These are phyloP conservation scores for Paramecium sonneborni DNA, from an alignment of 73 alveolate species.

Conservation along the genomic window DNA sequence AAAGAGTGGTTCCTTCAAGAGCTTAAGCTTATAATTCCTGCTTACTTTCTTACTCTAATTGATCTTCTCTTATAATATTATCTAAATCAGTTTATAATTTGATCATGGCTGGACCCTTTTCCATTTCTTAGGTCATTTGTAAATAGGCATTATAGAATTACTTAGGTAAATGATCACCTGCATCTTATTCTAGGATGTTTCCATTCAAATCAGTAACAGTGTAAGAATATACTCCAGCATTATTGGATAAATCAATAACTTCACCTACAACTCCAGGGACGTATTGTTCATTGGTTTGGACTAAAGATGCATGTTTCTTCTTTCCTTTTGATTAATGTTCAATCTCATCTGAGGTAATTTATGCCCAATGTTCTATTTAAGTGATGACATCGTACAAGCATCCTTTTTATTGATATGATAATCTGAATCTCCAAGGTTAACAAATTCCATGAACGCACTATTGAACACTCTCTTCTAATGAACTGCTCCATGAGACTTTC, in stretches of 20 bases:
- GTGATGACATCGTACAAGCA: neutral
- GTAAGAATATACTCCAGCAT: constrained; percentile 31
- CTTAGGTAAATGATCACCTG: constrained; percentile 12
- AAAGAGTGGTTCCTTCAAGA: constrained; percentile 30
- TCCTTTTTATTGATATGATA: neutral
- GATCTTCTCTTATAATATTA: constrained; percentile 41
- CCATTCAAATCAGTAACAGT: constrained; percentile 12
- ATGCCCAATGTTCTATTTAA: constrained; percentile 44
- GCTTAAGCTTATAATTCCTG: neutral
- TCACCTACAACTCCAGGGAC: constrained; percentile 7
- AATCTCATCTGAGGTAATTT: neutral
- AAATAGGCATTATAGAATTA: neutral
- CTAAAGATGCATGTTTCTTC: neutral
- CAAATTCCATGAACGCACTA: constrained; percentile 30
- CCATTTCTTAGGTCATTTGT: constrained; percentile 10
- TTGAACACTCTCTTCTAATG: constrained; percentile 24
- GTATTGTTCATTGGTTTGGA: neutral
- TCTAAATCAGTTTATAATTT: constrained; percentile 43
- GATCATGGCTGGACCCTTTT: constrained; percentile 22
- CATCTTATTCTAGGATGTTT: neutral
- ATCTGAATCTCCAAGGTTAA: constrained; percentile 26
- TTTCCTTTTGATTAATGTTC: neutral
- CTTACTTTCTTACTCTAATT: neutral
- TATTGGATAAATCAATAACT: neutral
- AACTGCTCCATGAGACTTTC: constrained; percentile 1